These are phyloP conservation scores for Biancaea sappan DNA, from an alignment of 306 rosid genomes.

Conservation along the genomic window DNA sequence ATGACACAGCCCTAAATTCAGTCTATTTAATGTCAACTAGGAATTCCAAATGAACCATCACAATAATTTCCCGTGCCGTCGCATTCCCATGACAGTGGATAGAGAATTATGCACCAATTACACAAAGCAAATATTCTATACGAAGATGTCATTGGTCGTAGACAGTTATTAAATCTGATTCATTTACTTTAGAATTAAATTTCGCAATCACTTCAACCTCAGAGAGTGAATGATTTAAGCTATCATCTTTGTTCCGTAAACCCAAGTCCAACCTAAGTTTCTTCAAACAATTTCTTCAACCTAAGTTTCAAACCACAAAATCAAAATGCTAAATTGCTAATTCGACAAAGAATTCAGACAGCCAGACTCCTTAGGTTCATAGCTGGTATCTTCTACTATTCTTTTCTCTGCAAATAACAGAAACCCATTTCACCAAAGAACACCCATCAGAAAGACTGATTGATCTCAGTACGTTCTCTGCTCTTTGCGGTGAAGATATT, in stretches of 20 bases:
- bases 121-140: not conserved
- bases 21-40: too few relatives aligned
- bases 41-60: not conserved
- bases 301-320: not conserved
- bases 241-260: not conserved
- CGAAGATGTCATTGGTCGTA: not conserved
- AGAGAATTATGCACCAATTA: not conserved
- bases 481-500: not conserved
- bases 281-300: conserved; percentile 1
- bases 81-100: not conserved
- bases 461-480: conserved; percentile 12
- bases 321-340: not conserved
- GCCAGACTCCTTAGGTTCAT: not conserved
- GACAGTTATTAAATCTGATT: not conserved
- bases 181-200: not conserved
- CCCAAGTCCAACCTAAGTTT: not conserved
- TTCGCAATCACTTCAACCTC: not conserved
- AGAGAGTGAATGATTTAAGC: not conserved
- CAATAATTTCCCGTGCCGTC: not conserved
- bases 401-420: not conserved
- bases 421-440: not conserved
- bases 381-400: not conserved
- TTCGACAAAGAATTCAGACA: not conserved
- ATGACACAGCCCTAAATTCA: too few relatives aligned
- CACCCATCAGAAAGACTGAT: not conserved